phyloP scores from a whole-genome alignment of 306 rosid species.

The Vigna unguiculata region DNA sequence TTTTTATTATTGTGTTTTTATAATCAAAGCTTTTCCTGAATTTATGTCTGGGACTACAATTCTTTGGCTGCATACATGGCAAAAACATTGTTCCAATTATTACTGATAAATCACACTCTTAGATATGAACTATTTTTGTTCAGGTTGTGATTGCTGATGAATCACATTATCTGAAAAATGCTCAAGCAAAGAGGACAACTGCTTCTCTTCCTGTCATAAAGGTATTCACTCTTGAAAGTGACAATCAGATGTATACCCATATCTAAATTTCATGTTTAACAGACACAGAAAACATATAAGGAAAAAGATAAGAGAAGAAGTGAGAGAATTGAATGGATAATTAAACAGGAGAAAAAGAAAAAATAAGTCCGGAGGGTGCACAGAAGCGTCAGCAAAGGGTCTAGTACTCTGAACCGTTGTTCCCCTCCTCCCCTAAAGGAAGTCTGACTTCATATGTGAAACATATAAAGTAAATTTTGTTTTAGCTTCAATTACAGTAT shows the following conservation, averaged over 20 bases:
- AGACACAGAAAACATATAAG: slow-evolving; percentile 3
- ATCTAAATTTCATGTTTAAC: slow-evolving; percentile 17
- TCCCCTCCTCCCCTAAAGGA: slow-evolving; percentile 26
- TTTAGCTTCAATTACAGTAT: slow-evolving; percentile 17
- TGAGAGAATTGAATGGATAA: slow-evolving; percentile 2
- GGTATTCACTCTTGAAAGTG: slow-evolving; percentile 57
- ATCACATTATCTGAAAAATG: slow-evolving; percentile 93
- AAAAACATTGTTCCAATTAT: slow-evolving; percentile 5
- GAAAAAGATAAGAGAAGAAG: slow-evolving; percentile 12
- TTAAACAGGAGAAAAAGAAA: slow-evolving; percentile 24
- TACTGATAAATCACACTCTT: slow-evolving; percentile 43
- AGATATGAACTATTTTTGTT: slow-evolving; percentile 47
- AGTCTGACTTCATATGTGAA: slow-evolving; percentile 36
- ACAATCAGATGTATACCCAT: slow-evolving; percentile 28
- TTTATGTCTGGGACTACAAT: not conserved
- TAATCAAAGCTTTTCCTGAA: slow-evolving; percentile 21
- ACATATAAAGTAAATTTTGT: slow-evolving; percentile 15
- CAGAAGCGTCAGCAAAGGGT: slow-evolving; percentile 28
- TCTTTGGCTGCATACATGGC: slow-evolving; percentile 20
- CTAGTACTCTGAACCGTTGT: slow-evolving; percentile 25
- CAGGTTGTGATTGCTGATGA: slow-evolving; percentile 99
- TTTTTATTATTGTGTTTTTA: slow-evolving; percentile 13
- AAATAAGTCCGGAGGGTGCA: not conserved
- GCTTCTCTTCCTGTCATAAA: slow-evolving; percentile 86
- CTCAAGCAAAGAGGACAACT: slow-evolving; percentile 96